These are phyloP conservation scores for Phyllostachys edulis DNA, from an alignment of 176 grass and related monocot genomes.

Conservation along the genomic window DNA sequence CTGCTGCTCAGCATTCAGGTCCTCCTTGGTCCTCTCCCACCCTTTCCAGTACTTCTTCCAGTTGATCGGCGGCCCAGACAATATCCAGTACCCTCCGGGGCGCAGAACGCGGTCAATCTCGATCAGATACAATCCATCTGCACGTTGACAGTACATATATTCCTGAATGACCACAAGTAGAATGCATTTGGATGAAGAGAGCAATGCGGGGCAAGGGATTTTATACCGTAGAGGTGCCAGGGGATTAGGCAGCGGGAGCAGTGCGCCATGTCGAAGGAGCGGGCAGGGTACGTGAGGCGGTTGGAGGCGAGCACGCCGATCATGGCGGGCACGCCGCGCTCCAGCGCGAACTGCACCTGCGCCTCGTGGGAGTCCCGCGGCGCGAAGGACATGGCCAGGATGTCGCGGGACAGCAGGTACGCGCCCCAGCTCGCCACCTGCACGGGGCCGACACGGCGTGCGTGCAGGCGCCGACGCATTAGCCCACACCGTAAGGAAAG, in stretches of 20 bases:
- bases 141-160: background rate
- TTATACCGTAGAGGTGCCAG: conserved; percentile 59
- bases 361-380: conserved; percentile 70
- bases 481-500: background rate
- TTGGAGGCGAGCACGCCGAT: conserved; percentile 69
- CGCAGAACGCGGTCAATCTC: conserved; percentile 83
- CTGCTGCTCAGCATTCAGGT: conserved; percentile 73
- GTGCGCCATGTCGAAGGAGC: conserved; percentile 92
- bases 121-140: conserved; percentile 81
- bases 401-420: conserved; percentile 58
- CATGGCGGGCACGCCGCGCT: conserved; percentile 84
- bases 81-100: conserved; percentile 90
- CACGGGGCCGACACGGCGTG: background rate
- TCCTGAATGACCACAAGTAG: background rate
- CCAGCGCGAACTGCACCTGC: conserved; percentile 83
- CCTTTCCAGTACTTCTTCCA: conserved; percentile 82
- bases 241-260: conserved; percentile 94
- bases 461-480: background rate
- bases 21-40: conserved; percentile 75
- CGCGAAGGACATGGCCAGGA: conserved; percentile 77
- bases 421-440: conserved; percentile 89
- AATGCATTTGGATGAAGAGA: background rate
- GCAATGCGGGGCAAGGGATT: background rate
- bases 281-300: conserved; percentile 65
- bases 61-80: conserved; percentile 88